These are phyloP conservation scores for Alternaria metachromatica DNA, from an alignment of 2,329 filamentous ascomycete genomes.

Conservation along the genomic window DNA sequence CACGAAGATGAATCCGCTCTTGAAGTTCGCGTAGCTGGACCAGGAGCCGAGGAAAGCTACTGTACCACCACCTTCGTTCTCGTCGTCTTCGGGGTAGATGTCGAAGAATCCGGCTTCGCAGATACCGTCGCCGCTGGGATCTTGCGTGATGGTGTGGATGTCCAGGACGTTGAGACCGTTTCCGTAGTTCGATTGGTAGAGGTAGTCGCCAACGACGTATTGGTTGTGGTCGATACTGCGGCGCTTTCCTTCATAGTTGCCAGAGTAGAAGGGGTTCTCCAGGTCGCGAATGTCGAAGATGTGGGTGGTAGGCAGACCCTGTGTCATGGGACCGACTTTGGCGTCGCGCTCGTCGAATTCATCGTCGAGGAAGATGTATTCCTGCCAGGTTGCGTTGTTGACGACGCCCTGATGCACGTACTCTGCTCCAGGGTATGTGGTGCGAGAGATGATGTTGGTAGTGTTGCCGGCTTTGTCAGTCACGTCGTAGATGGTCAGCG, in stretches of 20 bases:
- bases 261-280: conserved; percentile 44
- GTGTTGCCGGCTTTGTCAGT: conserved; percentile 53
- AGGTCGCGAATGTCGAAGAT: conserved; percentile 44
- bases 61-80: conserved; percentile 40
- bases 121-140: conserved; percentile 44
- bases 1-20: conserved; percentile 43
- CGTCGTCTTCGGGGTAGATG: conserved; percentile 51
- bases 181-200: conserved; percentile 52
- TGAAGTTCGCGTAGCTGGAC: conserved; percentile 47
- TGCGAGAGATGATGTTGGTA: conserved; percentile 58
- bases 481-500: conserved; percentile 58
- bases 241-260: conserved; percentile 46
- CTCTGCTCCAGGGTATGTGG: conserved; percentile 58
- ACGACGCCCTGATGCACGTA: conserved; percentile 63
- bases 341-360: conserved; percentile 42
- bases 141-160: conserved; percentile 45
- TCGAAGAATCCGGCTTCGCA: conserved; percentile 52
- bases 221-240: conserved; percentile 54
- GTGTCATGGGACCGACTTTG: conserved; percentile 35
- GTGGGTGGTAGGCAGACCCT: conserved; percentile 39
- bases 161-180: conserved; percentile 48
- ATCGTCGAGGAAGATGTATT: conserved; percentile 41
- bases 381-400: conserved; percentile 33
- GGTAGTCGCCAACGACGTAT: conserved; percentile 47
- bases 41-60: conserved; percentile 51